A percentile compares a stretch with the other conserved stretches of the same genome.
Conservation (phyloP, 495 filamentous ascomycete species). For the Penicillium cosmopolitanum region DNA sequence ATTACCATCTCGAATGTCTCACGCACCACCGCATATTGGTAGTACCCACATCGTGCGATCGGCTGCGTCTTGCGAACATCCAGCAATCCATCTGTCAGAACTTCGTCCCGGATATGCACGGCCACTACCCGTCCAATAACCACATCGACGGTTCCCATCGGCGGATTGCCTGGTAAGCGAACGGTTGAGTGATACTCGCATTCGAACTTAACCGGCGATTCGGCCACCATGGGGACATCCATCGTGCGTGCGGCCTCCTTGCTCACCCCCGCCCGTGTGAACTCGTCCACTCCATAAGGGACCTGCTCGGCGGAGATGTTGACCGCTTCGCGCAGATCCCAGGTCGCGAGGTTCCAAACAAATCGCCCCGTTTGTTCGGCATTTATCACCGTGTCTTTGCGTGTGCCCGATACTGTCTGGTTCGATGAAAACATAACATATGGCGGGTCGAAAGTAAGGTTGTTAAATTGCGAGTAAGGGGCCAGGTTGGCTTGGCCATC, state of each 20-base stretch:
- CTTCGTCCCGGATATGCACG: constrained; percentile 57
- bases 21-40: constrained; percentile 55
- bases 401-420: constrained; percentile 41
- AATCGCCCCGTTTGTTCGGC: constrained; percentile 56
- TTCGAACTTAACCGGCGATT: constrained; percentile 59
- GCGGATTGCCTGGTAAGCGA: constrained; percentile 54
- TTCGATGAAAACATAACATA: constrained; percentile 61
- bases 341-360: constrained; percentile 63
- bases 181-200: constrained; percentile 57
- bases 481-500: constrained; percentile 51
- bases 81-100: constrained; percentile 52
- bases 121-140: constrained; percentile 60
- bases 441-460: constrained; percentile 62
- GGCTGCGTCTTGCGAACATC: constrained; percentile 58
- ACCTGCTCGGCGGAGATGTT: constrained; percentile 53
- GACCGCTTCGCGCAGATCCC: constrained; percentile 52
- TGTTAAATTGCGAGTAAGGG: constrained; percentile 63
- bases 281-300: constrained; percentile 54
- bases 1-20: constrained; percentile 59
- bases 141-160: constrained; percentile 56
- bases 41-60: constrained; percentile 63
- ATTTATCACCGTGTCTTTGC: constrained; percentile 60
- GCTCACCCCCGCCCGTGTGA: constrained; percentile 47
- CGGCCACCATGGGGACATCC: constrained; percentile 53
- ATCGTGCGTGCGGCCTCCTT: constrained; percentile 46